A percentile compares a stretch with the other conserved stretches of the same genome.
Conservation (phyloP, 495 filamentous ascomycete genomes). For the Aspergillus ellipticus region DNA sequence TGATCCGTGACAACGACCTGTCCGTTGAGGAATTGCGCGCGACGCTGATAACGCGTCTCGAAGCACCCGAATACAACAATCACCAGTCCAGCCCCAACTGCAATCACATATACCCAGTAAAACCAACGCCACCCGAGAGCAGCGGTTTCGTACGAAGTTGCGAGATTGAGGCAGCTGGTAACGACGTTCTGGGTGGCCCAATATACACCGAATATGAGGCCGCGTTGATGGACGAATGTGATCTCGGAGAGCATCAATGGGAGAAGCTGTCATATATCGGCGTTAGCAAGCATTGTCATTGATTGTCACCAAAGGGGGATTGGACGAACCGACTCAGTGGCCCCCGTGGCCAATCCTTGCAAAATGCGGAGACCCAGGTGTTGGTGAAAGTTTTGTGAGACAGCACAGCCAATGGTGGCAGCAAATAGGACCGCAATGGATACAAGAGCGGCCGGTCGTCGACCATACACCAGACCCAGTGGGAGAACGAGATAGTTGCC, state of each 20-base stretch:
- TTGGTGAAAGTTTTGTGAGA: constrained; percentile 26
- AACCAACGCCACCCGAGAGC: constrained; percentile 37
- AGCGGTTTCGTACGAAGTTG: constrained; percentile 29
- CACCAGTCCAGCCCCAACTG: constrained; percentile 28
- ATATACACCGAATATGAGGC: constrained; percentile 27
- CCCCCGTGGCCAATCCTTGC: constrained; percentile 32
- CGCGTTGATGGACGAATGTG: constrained; percentile 33
- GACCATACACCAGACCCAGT: constrained; percentile 27
- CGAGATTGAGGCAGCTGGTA: constrained; percentile 27
- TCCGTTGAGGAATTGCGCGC: constrained; percentile 20
- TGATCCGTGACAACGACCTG: constrained; percentile 32
- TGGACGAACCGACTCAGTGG: constrained; percentile 30
- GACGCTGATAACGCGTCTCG: constrained; percentile 29
- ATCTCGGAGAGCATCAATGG: constrained; percentile 34
- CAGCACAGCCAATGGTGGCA: constrained; percentile 27
- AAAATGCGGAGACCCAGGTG: constrained; percentile 31
- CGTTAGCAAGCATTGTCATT: too few species aligned
- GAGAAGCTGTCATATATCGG: constrained; percentile 20
- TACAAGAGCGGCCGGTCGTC: constrained; percentile 20
- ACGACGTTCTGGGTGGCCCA: constrained; percentile 35
- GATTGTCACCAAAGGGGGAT: neutral
- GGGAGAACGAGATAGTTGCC: constrained; percentile 34
- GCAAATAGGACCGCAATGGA: constrained; percentile 23
- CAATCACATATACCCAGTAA: constrained; percentile 35
- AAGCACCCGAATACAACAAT: constrained; percentile 28